phyloP scores from a whole-genome alignment of 768 basidiomycete species.

The Tylopilus rubrobrunneus region DNA sequence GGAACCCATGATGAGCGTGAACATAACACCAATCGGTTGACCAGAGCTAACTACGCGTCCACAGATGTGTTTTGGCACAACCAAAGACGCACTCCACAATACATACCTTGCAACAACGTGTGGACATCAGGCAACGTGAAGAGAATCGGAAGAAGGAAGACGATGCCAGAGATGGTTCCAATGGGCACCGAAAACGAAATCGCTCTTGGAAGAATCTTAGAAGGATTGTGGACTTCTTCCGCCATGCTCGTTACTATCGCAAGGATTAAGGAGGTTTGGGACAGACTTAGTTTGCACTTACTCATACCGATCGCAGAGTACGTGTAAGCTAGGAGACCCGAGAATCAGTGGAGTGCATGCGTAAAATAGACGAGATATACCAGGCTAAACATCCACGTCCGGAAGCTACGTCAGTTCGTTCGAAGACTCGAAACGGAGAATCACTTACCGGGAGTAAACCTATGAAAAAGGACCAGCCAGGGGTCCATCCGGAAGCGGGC shows the following conservation, averaged over 20 bases:
- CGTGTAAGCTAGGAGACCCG: slow-evolving; percentile 43
- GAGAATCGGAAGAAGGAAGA: slow-evolving; percentile 58
- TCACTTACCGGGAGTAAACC: slow-evolving; percentile 52
- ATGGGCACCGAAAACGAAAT: slow-evolving; percentile 54
- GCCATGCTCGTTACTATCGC: slow-evolving; percentile 57
- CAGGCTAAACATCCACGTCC: slow-evolving; percentile 21
- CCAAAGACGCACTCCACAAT: background rate
- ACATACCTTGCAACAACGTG: slow-evolving; percentile 47
- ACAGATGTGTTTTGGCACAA: background rate
- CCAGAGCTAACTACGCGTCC: slow-evolving; percentile 47
- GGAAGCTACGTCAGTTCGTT: background rate
- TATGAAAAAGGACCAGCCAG: slow-evolving; percentile 68
- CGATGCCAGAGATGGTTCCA: slow-evolving; percentile 45
- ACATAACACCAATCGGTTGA: slow-evolving; percentile 62
- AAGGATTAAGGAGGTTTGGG: background rate
- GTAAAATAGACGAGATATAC: slow-evolving; percentile 10
- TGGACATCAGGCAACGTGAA: slow-evolving; percentile 61
- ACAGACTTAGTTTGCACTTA: slow-evolving; percentile 19
- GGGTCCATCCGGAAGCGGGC: slow-evolving; percentile 62
- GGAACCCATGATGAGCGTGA: slow-evolving; percentile 59
- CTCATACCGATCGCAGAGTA: slow-evolving; percentile 63
- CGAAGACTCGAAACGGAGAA: background rate
- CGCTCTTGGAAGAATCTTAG: slow-evolving; percentile 50
- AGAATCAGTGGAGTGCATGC: background rate
- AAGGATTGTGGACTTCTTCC: slow-evolving; percentile 61